phyloP scores from a whole-genome alignment of 2,329 filamentous ascomycete species.

The Stachybotrys chartarum region DNA sequence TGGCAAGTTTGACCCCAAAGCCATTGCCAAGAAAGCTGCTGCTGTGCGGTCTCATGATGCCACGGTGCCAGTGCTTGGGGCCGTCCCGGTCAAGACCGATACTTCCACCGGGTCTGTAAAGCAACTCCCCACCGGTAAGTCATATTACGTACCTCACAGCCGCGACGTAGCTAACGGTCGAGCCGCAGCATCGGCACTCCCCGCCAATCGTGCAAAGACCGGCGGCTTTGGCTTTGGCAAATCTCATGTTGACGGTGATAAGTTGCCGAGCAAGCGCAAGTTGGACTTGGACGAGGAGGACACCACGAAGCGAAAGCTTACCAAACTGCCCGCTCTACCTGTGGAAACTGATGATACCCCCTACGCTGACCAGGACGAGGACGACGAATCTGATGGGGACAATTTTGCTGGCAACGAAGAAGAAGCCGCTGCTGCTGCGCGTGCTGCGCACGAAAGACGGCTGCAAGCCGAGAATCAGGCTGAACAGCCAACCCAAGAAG shows the following conservation, averaged over 20 bases:
- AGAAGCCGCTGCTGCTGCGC: slow-evolving; percentile 76
- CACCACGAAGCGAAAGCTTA: slow-evolving; percentile 77
- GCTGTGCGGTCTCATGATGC: slow-evolving; percentile 49
- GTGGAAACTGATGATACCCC: slow-evolving; percentile 56
- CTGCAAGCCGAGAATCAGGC: slow-evolving; percentile 42
- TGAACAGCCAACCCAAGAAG: slow-evolving; percentile 31
- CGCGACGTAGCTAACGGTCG: slow-evolving; percentile 14
- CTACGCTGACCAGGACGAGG: slow-evolving; percentile 57
- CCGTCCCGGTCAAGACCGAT: slow-evolving; percentile 32
- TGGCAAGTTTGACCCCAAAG: slow-evolving; percentile 82
- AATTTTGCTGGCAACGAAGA: slow-evolving; percentile 80
- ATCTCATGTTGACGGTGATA: slow-evolving; percentile 56
- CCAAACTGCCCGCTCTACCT: slow-evolving; percentile 75
- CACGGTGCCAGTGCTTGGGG: slow-evolving; percentile 41
- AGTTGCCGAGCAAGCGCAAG: slow-evolving; percentile 62
- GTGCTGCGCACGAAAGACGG: slow-evolving; percentile 78
- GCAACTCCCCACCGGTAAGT: slow-evolving; percentile 28
- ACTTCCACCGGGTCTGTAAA: slow-evolving; percentile 19
- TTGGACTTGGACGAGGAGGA: slow-evolving; percentile 87
- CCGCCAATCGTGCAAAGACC: slow-evolving; percentile 66
- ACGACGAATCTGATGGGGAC: slow-evolving; percentile 67
- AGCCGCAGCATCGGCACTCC: slow-evolving; percentile 42
- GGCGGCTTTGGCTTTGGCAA: slow-evolving; percentile 80
- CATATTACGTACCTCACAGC: neutral
- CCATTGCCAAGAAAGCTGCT: slow-evolving; percentile 71